A percentile compares a stretch with the other conserved stretches of the same genome.
phyloP scores from a whole-genome alignment of 2,329 filamentous ascomycete genomes.

The Fusarium solani-melongenae region DNA sequence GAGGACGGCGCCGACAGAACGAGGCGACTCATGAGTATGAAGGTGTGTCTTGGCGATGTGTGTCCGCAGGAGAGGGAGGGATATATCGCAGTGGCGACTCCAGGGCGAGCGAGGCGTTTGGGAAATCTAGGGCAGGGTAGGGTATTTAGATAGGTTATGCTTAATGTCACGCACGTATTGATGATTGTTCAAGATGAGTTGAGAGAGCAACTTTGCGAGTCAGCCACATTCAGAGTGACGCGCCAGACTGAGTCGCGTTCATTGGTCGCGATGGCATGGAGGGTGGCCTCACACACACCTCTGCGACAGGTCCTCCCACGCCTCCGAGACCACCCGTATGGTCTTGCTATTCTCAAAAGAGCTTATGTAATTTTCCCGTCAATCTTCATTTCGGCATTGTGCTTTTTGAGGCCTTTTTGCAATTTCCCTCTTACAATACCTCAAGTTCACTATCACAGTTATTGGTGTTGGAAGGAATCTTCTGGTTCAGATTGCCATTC shows the following conservation, averaged over 20 bases:
- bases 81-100: slow-evolving; percentile 9
- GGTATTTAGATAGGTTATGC: slow-evolving; percentile 1
- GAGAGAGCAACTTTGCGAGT: not conserved
- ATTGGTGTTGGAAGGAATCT: not conserved
- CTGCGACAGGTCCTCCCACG: not conserved
- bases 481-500: not conserved
- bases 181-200: not conserved
- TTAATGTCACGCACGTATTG: not conserved
- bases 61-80: slow-evolving; percentile 5
- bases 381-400: not conserved
- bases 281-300: not conserved
- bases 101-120: not conserved
- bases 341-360: not conserved
- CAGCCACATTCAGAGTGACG: not conserved
- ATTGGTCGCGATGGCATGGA: not conserved
- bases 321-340: not conserved
- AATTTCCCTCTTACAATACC: not conserved
- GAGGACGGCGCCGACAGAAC: slow-evolving; percentile 11
- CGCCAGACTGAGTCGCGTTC: not conserved
- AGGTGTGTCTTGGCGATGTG: slow-evolving; percentile 13
- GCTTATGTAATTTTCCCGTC: not conserved
- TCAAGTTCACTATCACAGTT: not conserved
- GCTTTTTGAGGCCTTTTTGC: not conserved
- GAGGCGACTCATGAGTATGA: slow-evolving; percentile 5
- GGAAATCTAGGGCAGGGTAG: not conserved